Evolutionary conservation across 2,329 filamentous ascomycete species (phyloP), one percentile per base, ranked within the genome.

Genomic region (Calonectria pteridis): DNA sequence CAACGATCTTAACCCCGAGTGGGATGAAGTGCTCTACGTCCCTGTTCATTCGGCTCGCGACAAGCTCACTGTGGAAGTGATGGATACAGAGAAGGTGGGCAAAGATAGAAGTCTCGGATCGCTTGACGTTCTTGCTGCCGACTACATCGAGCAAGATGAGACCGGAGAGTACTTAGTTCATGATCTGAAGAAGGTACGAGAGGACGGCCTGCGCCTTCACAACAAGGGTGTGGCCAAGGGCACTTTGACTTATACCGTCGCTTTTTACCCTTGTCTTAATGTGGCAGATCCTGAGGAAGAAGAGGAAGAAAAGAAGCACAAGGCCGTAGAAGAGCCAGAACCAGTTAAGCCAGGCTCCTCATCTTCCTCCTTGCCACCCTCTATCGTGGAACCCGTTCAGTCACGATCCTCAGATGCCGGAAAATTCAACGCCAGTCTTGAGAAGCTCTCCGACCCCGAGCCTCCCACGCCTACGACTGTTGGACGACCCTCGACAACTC

Each of bases 1-100:
- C 83, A 99, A 98, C 85, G 97, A 98, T 75, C 91, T 99, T 72
- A 95, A 98, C 82, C 97, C 97, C 2, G 94, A 97, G 67, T 99
- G 94, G 93, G 95, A 99, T 81, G 97, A 99, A 85, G 93, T 99
- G 29, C 90, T 98, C 28, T 99, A 99, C 82, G 90, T 99, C 0
- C 96, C 97, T 1, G 91, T 99, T 71, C 96, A 98, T 83, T 95
- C 93, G 9, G 81, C 90, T 18, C 93, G 95, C 37, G 97, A 99
- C 83, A 95, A 94, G 81, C 88, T 99, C 35, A 92, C 93, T 1
- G 86, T 99, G 23, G 97, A 99, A 84, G 95, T 98, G 77, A 98
- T 99, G 96, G 97, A 99, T 80, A 92, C 97, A 74, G 97, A 99
- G 85, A 96, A 93, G 78, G 89, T 98, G 81, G 95, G 95, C 80